Percentiles rank a stretch among this genome's conserved stretches.
Evolutionary conservation across 177 flowering plant species (phyloP).

Genomic region (Vitis hybrid): DNA sequence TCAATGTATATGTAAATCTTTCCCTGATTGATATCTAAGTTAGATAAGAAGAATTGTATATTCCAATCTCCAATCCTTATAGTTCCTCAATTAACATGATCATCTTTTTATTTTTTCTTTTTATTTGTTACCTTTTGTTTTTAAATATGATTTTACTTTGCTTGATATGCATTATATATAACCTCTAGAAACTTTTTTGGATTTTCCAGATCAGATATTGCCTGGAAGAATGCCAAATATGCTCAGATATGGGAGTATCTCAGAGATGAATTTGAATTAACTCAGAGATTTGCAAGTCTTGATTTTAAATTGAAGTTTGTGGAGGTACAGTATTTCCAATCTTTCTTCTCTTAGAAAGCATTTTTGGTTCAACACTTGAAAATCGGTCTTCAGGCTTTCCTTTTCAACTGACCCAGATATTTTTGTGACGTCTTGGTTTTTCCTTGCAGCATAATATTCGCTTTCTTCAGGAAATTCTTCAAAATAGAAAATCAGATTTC

Average conservation of each 20-base stretch:
- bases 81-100: not conserved
- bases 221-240: slow-evolving; percentile 96
- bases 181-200: not conserved
- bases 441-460: slow-evolving; percentile 89
- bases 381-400: not conserved
- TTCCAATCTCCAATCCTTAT: not conserved
- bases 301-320: slow-evolving; percentile 97
- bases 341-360: not conserved
- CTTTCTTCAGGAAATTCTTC: slow-evolving; percentile 90
- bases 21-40: not conserved
- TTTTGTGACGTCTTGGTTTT: slow-evolving; percentile 5
- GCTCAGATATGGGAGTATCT: slow-evolving; percentile 98
- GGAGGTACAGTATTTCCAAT: slow-evolving; percentile 51
- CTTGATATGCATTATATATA: not conserved
- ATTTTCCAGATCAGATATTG: slow-evolving; percentile 82
- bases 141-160: not conserved
- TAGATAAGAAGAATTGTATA: not conserved
- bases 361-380: not conserved
- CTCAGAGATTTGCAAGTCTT: slow-evolving; percentile 93
- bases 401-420: not conserved
- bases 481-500: slow-evolving; percentile 91
- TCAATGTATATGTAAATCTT: not conserved
- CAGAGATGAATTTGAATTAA: slow-evolving; percentile 89
- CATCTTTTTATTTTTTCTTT: no score
- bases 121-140: not conserved